Evolutionary conservation across 768 basidiomycete species (phyloP).

Genomic region (Fibroporia radiculosa): DNA sequence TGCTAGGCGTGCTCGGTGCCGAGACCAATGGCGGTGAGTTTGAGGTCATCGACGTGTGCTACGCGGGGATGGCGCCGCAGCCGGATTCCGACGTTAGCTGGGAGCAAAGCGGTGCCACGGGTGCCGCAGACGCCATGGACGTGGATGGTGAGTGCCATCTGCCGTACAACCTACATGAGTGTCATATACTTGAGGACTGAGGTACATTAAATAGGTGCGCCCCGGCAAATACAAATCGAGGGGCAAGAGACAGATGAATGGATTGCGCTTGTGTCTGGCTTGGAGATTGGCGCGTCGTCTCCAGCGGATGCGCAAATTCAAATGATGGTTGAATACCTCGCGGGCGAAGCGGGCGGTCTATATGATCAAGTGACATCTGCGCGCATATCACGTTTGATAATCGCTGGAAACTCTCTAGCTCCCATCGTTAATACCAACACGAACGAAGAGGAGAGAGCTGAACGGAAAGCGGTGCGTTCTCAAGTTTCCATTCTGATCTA

Average conservation of each 20-base stretch:
- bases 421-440: conserved; percentile 32
- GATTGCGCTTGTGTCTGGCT: conserved; percentile 80
- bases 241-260: conserved; percentile 48
- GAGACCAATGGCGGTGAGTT: conserved; percentile 90
- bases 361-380: conserved; percentile 58
- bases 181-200: neutral
- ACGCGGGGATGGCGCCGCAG: conserved; percentile 74
- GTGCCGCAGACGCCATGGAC: conserved; percentile 45
- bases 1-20: conserved; percentile 83
- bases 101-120: conserved; percentile 7
- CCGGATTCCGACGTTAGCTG: conserved; percentile 19
- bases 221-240: neutral
- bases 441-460: conserved; percentile 27
- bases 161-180: conserved; percentile 7
- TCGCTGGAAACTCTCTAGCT: conserved; percentile 85
- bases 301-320: conserved; percentile 68
- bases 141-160: conserved; percentile 48
- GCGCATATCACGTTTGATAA: conserved; percentile 75
- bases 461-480: conserved; percentile 49
- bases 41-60: conserved; percentile 86
- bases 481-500: no score
- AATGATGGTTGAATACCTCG: conserved; percentile 84
- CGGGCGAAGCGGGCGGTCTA: conserved; percentile 70
- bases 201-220: neutral
- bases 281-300: conserved; percentile 63